Evolutionary conservation across 768 basidiomycete species (phyloP), one percentile per base, ranked within the genome.

Genomic region (Galerina marginata): DNA sequence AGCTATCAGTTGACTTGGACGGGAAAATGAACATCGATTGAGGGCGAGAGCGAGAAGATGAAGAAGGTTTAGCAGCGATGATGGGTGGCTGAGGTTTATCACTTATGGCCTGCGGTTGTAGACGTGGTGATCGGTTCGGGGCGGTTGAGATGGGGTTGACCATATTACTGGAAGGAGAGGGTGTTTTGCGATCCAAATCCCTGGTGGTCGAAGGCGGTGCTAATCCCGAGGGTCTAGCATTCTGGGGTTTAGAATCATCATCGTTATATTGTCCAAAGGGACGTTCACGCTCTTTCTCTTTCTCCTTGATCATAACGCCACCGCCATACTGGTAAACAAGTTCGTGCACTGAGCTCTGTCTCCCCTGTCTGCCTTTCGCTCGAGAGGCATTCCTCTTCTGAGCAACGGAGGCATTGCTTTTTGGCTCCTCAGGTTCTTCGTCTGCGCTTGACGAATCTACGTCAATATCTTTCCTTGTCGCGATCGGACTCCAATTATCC

Each of bases 281-380:
- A n/a, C 54, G 57, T 53, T 60, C 62, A 9, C 26, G n/a, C 38
- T 63, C 65, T 16, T 60, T 60, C 26, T 54, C 58, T 42, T 38
- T 47, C 63, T 85, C 82, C 65, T 80, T 83, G 6, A 76, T 49
- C 66, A 59, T 63, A 59, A 78, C 61, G 12, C 81, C 79, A 6
- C 89, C 90, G 43, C 90, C 90, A 80, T 89, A 93, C 29, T 93
- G 71, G 70, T 90, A 89, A 29, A 93, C 90, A 56, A 93, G 70
- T 67, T 94, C 89, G 67, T 95, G 91, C 23, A 93, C 91, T 11
- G 93, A 93, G 67, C 86, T 89, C 77, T 93, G 91, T 63, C 92
- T 77, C 42, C 83, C 79, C 20, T 20, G 20, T 20, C 20, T 20
- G 20, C 20, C 20, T 65, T 85, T 86, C 44, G 75, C 72, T 65